A percentile compares a stretch with the other conserved stretches of the same genome.
Evolutionary conservation across 441 rosid species (phyloP).

Genomic region (Euphorbia corollata): DNA sequence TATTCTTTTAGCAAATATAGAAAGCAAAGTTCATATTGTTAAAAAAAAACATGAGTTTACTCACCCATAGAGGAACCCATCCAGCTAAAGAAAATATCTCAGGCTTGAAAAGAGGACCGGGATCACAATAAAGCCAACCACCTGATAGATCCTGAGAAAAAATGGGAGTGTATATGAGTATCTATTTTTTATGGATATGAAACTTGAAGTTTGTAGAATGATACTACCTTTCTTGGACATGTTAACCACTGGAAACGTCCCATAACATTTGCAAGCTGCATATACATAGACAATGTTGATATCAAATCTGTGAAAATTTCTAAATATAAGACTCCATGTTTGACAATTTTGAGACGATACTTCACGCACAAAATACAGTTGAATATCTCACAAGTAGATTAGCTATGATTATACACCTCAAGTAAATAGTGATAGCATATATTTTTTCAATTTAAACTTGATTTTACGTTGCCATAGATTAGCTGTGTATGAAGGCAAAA

Average conservation of each 20-base stretch:
- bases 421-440: background rate
- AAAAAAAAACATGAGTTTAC: constrained; percentile 14
- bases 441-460: background rate
- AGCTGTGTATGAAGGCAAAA: background rate
- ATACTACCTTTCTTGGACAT: constrained; percentile 83
- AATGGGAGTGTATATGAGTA: constrained; percentile 13
- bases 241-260: constrained; percentile 83
- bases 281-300: constrained; percentile 5
- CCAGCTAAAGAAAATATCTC: constrained; percentile 49
- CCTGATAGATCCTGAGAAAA: constrained; percentile 64
- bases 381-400: background rate
- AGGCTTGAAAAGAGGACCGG: constrained; percentile 76
- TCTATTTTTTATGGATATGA: constrained; percentile 2
- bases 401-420: too few relatives aligned
- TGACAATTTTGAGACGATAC: background rate
- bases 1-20: background rate
- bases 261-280: constrained; percentile 85
- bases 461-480: background rate
- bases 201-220: constrained; percentile 9
- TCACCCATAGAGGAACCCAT: constrained; percentile 63
- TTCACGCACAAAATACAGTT: background rate
- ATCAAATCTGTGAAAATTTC: background rate
- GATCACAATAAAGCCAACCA: constrained; percentile 91
- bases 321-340: background rate
- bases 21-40: background rate